A percentile compares a stretch with the other conserved stretches of the same genome.
These are phyloP conservation scores for Albophoma yamanashiensis DNA, from an alignment of 2,329 filamentous ascomycete genomes.

Conservation along the genomic window DNA sequence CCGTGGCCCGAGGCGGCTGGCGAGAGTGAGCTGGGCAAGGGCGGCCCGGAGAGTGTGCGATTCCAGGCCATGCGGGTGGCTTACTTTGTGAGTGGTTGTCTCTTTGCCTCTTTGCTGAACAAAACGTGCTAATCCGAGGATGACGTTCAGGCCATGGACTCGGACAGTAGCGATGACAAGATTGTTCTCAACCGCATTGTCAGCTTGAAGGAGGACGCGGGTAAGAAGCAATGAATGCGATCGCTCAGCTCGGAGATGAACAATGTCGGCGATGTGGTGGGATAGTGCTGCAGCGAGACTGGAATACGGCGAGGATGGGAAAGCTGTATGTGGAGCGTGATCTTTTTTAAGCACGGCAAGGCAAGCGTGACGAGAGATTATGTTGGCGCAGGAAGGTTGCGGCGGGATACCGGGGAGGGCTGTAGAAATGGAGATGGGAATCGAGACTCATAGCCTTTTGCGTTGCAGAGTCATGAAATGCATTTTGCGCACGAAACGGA, in stretches of 20 bases:
- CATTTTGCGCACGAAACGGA: background rate
- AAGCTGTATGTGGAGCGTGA: background rate
- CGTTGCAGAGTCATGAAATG: background rate
- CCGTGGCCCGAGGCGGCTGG: slow-evolving; percentile 76
- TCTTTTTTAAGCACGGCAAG: background rate
- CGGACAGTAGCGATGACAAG: slow-evolving; percentile 67
- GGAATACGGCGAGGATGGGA: background rate
- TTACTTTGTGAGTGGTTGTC: slow-evolving; percentile 52
- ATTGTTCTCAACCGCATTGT: slow-evolving; percentile 88
- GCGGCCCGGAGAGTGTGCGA: slow-evolving; percentile 63
- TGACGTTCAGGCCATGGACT: slow-evolving; percentile 53
- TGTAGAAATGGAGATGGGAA: background rate
- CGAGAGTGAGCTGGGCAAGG: slow-evolving; percentile 50
- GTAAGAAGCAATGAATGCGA: slow-evolving; percentile 34
- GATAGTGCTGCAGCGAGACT: background rate
- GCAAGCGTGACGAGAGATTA: background rate
- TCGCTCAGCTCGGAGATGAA: background rate
- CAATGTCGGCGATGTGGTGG: background rate
- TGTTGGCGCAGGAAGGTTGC: background rate
- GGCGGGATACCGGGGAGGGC: background rate
- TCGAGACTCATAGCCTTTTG: background rate
- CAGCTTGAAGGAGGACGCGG: slow-evolving; percentile 77
- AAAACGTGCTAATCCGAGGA: slow-evolving; percentile 1
- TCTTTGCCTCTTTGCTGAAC: too few relatives aligned
- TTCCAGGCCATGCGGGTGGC: slow-evolving; percentile 89